These are phyloP conservation scores for Dothistroma septosporum DNA, from an alignment of 2,329 filamentous ascomycete species.

Conservation along the genomic window DNA sequence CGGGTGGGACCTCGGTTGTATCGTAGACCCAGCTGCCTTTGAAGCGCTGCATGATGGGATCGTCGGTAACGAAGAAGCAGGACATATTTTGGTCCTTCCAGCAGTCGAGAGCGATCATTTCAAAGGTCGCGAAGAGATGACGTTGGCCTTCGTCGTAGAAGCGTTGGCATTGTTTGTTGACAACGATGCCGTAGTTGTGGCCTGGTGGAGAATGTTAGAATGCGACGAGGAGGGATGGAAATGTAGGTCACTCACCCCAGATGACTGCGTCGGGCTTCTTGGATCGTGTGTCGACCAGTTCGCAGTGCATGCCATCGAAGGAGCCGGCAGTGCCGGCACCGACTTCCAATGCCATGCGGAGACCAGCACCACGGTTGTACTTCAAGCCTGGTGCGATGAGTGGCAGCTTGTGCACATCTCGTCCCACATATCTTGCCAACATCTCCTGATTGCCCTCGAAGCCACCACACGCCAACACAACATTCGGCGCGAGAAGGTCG, in stretches of 20 bases:
- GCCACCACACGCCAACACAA: conserved; percentile 41
- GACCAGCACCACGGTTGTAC: conserved; percentile 39
- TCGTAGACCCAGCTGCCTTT: conserved; percentile 43
- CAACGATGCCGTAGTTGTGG: conserved; percentile 44
- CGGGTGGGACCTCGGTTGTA: conserved; percentile 41
- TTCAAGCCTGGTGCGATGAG: conserved; percentile 41
- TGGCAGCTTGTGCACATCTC: conserved; percentile 39
- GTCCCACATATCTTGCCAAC: conserved; percentile 39
- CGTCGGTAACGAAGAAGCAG: conserved; percentile 42
- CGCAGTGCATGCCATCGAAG: conserved; percentile 43
- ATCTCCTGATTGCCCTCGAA: conserved; percentile 44
- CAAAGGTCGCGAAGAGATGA: conserved; percentile 46
- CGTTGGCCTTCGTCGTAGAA: conserved; percentile 98
- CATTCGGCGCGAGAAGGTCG: conserved; percentile 34
- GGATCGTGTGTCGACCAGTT: conserved; percentile 41
- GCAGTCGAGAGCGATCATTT: conserved; percentile 41
- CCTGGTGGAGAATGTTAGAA: conserved; percentile 16
- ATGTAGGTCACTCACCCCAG: conserved; percentile 27
- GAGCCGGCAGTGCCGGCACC: conserved; percentile 40
- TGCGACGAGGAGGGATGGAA: neutral
- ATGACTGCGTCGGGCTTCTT: conserved; percentile 41
- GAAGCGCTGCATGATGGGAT: conserved; percentile 41
- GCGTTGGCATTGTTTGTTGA: conserved; percentile 45
- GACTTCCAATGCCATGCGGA: conserved; percentile 42
- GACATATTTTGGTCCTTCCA: conserved; percentile 42